phyloP scores from a whole-genome alignment of 2,329 filamentous ascomycete species.

The Paracorniculantispora psalliotae region DNA sequence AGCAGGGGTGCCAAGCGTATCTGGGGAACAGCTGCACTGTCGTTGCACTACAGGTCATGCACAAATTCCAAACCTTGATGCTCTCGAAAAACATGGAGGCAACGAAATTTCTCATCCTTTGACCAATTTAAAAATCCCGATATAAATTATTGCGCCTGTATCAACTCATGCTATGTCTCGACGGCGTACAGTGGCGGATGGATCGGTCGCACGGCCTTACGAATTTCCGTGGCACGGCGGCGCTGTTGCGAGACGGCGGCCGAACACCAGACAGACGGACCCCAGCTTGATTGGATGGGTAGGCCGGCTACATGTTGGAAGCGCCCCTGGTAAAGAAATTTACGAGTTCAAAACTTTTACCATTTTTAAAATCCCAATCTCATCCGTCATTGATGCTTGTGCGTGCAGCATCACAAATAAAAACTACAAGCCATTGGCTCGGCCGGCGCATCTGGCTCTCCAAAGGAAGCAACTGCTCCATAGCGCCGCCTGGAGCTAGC shows the following conservation, averaged over 20 bases:
- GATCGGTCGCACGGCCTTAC: conserved; percentile 10
- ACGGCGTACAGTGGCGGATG: not conserved
- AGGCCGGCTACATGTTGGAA: not conserved
- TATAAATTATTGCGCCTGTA: not conserved
- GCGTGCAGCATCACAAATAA: not conserved
- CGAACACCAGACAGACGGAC: not conserved
- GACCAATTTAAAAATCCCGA: too few relatives aligned
- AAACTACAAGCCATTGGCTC: not conserved
- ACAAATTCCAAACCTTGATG: not conserved
- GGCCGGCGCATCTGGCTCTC: not conserved
- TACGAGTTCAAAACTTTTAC: not conserved
- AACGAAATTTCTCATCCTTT: too few relatives aligned
- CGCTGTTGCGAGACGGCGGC: not conserved
- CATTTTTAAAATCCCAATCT: not conserved
- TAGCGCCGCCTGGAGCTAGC: conserved; percentile 9
- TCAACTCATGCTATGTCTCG: too few relatives aligned
- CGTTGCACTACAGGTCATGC: not conserved
- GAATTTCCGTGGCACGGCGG: conserved; percentile 11
- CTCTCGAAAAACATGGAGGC: not conserved
- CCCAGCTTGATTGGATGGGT: too few relatives aligned
- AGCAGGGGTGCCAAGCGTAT: not conserved
- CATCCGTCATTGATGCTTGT: not conserved
- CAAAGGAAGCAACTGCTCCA: conserved; percentile 2
- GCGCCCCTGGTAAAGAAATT: not conserved
- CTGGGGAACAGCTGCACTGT: not conserved